A percentile compares a stretch with the other conserved stretches of the same genome.
Evolutionary conservation across 208 protist species (phyloP).

Genomic region (Trypanosoma rangeli): DNA sequence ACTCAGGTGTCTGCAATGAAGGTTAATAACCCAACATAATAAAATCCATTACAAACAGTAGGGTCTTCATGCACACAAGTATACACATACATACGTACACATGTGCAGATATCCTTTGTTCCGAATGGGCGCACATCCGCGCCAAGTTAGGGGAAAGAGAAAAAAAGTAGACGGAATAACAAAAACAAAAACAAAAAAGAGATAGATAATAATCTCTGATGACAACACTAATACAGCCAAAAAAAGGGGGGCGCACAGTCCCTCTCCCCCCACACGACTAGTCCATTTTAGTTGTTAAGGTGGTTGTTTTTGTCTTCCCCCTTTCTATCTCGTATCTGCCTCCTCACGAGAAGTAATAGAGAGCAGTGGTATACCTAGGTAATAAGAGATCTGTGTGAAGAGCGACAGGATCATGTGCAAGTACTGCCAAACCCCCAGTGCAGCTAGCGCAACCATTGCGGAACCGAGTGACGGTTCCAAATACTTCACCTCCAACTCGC

Average conservation of each 20-base stretch:
- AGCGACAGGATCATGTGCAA: conserved; percentile 69
- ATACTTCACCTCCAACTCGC: conserved; percentile 29
- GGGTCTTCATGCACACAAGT: not conserved
- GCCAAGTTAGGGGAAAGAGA: too few relatives aligned
- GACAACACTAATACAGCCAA: not conserved
- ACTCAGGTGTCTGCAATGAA: too few relatives aligned
- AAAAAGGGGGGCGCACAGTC: not conserved
- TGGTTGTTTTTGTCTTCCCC: not conserved
- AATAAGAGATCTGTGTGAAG: conserved; percentile 33
- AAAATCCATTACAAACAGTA: not conserved
- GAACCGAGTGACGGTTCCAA: conserved; percentile 42
- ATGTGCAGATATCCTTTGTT: too few relatives aligned
- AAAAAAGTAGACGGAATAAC: not conserved
- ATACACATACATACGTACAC: too few relatives aligned
- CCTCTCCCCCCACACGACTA: not conserved
- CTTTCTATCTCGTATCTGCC: not conserved
- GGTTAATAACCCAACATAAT: not conserved
- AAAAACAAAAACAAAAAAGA: not conserved
- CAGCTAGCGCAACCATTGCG: conserved; percentile 36
- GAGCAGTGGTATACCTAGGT: conserved; percentile 31
- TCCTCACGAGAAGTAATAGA: conserved; percentile 22
- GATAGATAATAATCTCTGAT: not conserved
- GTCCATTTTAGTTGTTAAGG: conserved; percentile 1
- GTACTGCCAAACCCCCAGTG: conserved; percentile 58
- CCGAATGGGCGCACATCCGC: not conserved